Conservation (phyloP, 176 grass and related monocot species). For the Eremochloa ophiuroides region DNA sequence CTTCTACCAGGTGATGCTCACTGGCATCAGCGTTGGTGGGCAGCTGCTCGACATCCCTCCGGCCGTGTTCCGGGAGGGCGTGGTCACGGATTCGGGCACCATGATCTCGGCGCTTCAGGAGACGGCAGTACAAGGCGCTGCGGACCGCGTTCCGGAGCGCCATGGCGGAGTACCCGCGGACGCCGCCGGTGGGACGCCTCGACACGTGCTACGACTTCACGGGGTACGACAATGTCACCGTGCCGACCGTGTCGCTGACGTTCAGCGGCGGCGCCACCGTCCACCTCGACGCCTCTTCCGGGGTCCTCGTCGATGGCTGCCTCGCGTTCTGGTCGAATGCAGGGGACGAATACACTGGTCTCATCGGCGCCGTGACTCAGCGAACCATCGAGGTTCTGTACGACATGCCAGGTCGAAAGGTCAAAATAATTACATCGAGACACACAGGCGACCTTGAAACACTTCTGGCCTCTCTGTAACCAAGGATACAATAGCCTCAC, state of each 20-base stretch:
- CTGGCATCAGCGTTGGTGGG: conserved; percentile 31
- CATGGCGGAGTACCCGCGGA: conserved; percentile 24
- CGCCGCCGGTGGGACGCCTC: neutral
- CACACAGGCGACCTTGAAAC: too few species aligned
- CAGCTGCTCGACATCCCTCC: neutral
- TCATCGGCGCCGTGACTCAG: conserved; percentile 49
- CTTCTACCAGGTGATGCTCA: conserved; percentile 33
- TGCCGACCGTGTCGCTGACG: conserved; percentile 26
- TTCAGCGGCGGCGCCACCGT: conserved; percentile 21
- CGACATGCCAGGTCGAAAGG: neutral
- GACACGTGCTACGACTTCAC: conserved; percentile 50
- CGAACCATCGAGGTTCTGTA: conserved; percentile 51
- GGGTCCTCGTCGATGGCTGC: conserved; percentile 36
- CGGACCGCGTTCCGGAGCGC: conserved; percentile 26
- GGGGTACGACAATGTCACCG: neutral
- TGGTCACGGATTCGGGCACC: conserved; percentile 35
- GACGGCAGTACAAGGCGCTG: conserved; percentile 38
- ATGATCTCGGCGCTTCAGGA: conserved; percentile 28
- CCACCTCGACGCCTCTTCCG: conserved; percentile 3
- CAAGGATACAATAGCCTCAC: too few species aligned
- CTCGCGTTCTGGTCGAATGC: conserved; percentile 38
- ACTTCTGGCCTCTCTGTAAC: too few species aligned
- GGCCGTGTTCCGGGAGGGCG: conserved; percentile 16
- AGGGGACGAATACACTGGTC: neutral
- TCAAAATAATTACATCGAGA: too few species aligned